Base-by-base conservation (phyloP, 768 basidiomycete species). In the Kwoniella heveanensis region DNA sequence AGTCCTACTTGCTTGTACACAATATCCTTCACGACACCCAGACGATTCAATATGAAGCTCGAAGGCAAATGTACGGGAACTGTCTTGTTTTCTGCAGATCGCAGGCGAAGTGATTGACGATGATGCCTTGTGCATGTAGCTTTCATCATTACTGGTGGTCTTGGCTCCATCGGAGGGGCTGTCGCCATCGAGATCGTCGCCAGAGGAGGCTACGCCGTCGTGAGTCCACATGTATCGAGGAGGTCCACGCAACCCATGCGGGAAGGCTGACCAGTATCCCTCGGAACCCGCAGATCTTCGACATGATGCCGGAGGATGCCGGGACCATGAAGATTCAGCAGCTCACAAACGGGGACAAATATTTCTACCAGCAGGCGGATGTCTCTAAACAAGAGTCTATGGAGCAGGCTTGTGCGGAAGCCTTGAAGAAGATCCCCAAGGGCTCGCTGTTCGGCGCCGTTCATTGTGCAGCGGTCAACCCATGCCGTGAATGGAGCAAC, bases 131-230 rank as follows among this genome's bases (percentile, higher is more conserved):
- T n/a, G n/a, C n/a, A n/a, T n/a, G n/a, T n/a, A 53, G 51, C 51
- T 53, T 53, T 53, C 51, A 29, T 73, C 37, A 62, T 77, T 55
- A 73, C 76, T 19, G 76, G 76, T 30, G 76, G 74, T 25, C 39
- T 65, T 13, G 76, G 76, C 13, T 70, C 68, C 15, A 69, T 77
- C 44, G 76, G 76, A 19, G 57, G 60, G 7, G 65, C 62, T 13
- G 58, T 67, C 1, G 74, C 68, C 5, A 24, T 27, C 0, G n/a
- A 39, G 6, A 44, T 76, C 27, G 51, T 66, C 17, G 51, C 47
- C 3, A 26, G 62, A 36, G 74, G 74, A 26, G 51, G 51, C 26
- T 53, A 53, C 21, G 51, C 51, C 22, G 21, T 53, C 9, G 51
- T 53, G 51, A 53, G 51, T 27, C 7, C 7, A 53, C 5, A 10